phyloP scores from a whole-genome alignment of 768 basidiomycete species.

The Tephrocybe sp. region DNA sequence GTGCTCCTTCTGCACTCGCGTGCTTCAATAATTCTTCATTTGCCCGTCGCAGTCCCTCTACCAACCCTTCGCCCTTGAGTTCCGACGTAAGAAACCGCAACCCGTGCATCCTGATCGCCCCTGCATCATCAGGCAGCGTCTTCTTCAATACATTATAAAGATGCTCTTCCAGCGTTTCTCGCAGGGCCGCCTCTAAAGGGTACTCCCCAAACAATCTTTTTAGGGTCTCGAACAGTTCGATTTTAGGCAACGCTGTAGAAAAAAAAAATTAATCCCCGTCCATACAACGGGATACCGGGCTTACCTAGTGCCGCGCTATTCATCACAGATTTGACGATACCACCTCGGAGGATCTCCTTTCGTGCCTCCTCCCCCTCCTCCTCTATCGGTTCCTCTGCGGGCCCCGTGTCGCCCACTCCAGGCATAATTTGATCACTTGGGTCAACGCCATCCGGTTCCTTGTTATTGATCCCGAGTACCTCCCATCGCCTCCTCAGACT shows the following conservation, averaged over 20 bases:
- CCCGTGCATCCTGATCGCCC: constrained; percentile 37
- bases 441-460: constrained; percentile 12
- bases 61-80: constrained; percentile 31
- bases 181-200: constrained; percentile 35
- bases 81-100: constrained; percentile 30
- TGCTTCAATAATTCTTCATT: constrained; percentile 39
- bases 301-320: constrained; percentile 72
- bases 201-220: constrained; percentile 36
- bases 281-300: constrained; percentile 13
- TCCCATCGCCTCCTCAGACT: constrained; percentile 77
- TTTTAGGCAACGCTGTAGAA: constrained; percentile 37
- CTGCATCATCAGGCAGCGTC: constrained; percentile 32
- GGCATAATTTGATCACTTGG: constrained; percentile 24
- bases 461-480: constrained; percentile 62
- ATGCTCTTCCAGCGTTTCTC: constrained; percentile 36
- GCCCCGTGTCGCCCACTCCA: constrained; percentile 21
- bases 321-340: constrained; percentile 78
- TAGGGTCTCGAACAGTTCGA: constrained; percentile 41
- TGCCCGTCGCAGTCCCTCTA: constrained; percentile 37
- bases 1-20: constrained; percentile 18
- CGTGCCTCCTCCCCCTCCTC: constrained; percentile 56
- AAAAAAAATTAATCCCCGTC: no score
- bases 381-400: constrained; percentile 19
- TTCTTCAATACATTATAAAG: constrained; percentile 35
- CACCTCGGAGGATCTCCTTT: constrained; percentile 72